Percentiles rank a stretch among this genome's conserved stretches.
phyloP scores from a whole-genome alignment of 2,329 filamentous ascomycete species.

The Cytospora leucostoma region DNA sequence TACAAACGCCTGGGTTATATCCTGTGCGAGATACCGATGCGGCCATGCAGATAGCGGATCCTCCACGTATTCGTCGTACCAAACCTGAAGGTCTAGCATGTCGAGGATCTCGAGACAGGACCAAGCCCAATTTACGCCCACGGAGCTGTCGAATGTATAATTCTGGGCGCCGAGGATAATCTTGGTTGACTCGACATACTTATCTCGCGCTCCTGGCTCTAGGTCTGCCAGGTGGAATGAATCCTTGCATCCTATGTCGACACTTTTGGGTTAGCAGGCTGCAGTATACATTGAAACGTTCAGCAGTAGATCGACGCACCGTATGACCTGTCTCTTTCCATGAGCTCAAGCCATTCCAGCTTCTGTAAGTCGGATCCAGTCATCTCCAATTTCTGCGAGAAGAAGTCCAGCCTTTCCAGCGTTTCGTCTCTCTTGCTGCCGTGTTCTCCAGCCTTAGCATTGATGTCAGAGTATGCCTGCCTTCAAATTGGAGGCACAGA shows the following conservation, averaged over 20 bases:
- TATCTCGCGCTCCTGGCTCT: slow-evolving; percentile 41
- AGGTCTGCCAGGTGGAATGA: slow-evolving; percentile 48
- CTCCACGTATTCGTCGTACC: slow-evolving; percentile 31
- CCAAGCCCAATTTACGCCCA: slow-evolving; percentile 33
- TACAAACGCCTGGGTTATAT: slow-evolving; percentile 41
- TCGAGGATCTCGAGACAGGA: slow-evolving; percentile 34
- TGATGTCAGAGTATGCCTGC: slow-evolving; percentile 17
- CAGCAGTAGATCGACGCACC: not conserved
- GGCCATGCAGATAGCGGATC: slow-evolving; percentile 32
- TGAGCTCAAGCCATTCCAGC: not conserved
- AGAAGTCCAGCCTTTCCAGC: slow-evolving; percentile 13
- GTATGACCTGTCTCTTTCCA: slow-evolving; percentile 9
- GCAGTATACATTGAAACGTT: not conserved
- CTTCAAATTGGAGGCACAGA: slow-evolving; percentile 27
- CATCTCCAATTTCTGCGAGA: slow-evolving; percentile 10
- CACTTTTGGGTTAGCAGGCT: not conserved
- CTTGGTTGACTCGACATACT: slow-evolving; percentile 40
- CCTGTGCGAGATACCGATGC: slow-evolving; percentile 42
- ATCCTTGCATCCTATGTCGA: slow-evolving; percentile 41
- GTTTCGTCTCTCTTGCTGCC: not conserved
- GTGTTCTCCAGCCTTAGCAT: slow-evolving; percentile 2
- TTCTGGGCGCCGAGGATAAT: slow-evolving; percentile 39
- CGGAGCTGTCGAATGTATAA: slow-evolving; percentile 25
- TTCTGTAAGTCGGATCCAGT: slow-evolving; percentile 4
- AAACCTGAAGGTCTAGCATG: slow-evolving; percentile 33